Conservation (phyloP, 73 alveolate genomes). For the Strombidium stylifer region DNA sequence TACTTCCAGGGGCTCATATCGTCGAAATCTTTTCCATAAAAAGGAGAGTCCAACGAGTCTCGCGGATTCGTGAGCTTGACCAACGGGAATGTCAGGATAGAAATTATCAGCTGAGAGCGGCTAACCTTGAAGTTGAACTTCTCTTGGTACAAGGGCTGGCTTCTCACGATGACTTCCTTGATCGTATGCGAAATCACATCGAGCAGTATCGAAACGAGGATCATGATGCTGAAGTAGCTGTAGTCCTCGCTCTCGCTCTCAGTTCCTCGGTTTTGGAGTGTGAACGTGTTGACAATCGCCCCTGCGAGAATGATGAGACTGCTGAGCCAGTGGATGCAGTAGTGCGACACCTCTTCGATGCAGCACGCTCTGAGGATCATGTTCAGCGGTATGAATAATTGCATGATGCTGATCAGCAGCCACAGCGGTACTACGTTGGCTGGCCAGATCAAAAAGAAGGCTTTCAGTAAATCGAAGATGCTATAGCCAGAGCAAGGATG, state of each 20-base stretch:
- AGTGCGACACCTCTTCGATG: background rate
- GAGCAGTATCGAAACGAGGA: slow-evolving; percentile 19
- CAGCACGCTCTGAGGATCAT: slow-evolving; percentile 32
- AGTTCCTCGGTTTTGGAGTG: background rate
- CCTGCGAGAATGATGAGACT: slow-evolving; percentile 25
- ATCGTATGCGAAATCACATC: slow-evolving; percentile 35
- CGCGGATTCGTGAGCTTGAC: too few species aligned
- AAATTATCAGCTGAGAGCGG: slow-evolving; percentile 36
- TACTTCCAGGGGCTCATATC: too few species aligned
- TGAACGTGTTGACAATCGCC: background rate
- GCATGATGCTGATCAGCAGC: slow-evolving; percentile 15
- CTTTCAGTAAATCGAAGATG: slow-evolving; percentile 48
- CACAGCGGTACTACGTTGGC: slow-evolving; percentile 58
- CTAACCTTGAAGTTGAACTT: slow-evolving; percentile 52
- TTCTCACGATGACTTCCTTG: slow-evolving; percentile 54
- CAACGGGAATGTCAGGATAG: slow-evolving; percentile 27
- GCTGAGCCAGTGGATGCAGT: slow-evolving; percentile 22
- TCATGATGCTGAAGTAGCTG: background rate
- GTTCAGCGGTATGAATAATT: slow-evolving; percentile 49
- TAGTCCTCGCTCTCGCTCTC: background rate
- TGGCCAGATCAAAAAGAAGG: slow-evolving; percentile 57
- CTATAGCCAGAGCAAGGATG: too few species aligned
- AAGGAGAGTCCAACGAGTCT: too few species aligned
- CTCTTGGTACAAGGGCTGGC: slow-evolving; percentile 45
- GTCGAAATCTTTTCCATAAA: too few species aligned